These are phyloP conservation scores for Aspergillus steynii DNA, from an alignment of 495 filamentous ascomycete species.

Conservation along the genomic window DNA sequence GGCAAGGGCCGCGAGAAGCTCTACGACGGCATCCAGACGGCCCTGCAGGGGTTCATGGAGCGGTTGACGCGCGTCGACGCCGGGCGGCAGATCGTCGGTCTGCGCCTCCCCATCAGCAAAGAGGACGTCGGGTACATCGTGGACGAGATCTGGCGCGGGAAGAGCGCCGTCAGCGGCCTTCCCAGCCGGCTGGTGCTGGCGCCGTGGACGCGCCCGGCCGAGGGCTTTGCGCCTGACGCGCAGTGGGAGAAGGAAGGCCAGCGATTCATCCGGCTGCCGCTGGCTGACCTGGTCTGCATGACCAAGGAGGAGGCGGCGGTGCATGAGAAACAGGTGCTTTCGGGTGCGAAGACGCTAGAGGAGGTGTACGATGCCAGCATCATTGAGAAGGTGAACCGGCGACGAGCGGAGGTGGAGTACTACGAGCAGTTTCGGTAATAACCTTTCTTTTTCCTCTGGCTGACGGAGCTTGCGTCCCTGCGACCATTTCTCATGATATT, in stretches of 20 bases:
- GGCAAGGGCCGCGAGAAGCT: constrained; percentile 85
- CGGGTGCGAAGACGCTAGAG: constrained; percentile 62
- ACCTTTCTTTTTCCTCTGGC: background rate
- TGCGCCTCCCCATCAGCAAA: constrained; percentile 73
- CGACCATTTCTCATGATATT: background rate
- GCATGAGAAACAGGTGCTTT: constrained; percentile 81
- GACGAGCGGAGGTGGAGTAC: constrained; percentile 60
- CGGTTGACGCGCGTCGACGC: constrained; percentile 58
- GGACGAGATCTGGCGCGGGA: constrained; percentile 85
- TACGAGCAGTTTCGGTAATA: constrained; percentile 53
- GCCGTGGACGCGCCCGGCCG: constrained; percentile 67
- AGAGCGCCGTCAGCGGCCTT: constrained; percentile 79
- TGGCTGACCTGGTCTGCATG: constrained; percentile 86
- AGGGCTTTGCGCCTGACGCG: constrained; percentile 46
- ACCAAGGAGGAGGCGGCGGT: constrained; percentile 88
- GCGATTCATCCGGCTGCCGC: constrained; percentile 60
- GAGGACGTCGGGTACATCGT: constrained; percentile 83
- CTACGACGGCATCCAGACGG: constrained; percentile 76
- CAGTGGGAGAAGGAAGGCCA: constrained; percentile 60
- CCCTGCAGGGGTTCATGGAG: constrained; percentile 74
- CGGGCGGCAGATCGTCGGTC: constrained; percentile 63
- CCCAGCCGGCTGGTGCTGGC: constrained; percentile 73
- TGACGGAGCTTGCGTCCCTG: background rate
- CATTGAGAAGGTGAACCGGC: constrained; percentile 61
- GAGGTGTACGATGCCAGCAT: constrained; percentile 70